A percentile compares a stretch with the other conserved stretches of the same genome.
Conservation (phyloP, 208 protist species). For the Polymyxa betae region DNA sequence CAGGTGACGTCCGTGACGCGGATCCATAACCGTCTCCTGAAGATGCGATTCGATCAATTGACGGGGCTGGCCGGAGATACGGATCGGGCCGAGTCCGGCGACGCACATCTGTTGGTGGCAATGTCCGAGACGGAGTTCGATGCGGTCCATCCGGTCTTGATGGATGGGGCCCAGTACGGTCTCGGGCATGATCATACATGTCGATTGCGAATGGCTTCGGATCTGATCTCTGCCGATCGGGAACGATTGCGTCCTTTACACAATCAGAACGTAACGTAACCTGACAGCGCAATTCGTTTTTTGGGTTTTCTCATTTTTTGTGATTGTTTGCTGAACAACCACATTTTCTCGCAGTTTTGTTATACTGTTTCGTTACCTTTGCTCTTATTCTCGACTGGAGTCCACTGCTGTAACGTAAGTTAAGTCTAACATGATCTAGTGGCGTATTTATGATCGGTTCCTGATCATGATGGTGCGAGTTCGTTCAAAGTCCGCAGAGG, state of each 20-base stretch:
- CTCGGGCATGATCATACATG: background rate
- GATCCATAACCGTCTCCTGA: conserved; percentile 69
- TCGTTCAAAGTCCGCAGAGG: no score
- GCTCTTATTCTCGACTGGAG: no score
- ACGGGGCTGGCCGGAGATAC: conserved; percentile 58
- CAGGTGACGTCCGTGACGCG: conserved; percentile 65
- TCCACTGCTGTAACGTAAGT: no score
- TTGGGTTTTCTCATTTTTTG: no score
- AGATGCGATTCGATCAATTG: conserved; percentile 69
- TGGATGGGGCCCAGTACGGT: background rate
- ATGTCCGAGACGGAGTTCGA: background rate
- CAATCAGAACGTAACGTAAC: no score
- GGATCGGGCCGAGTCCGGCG: conserved; percentile 43
- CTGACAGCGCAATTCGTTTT: no score
- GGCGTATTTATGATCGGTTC: no score
- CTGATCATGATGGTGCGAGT: no score
- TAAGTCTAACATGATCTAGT: no score
- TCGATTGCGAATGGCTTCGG: background rate
- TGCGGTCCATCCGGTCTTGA: background rate
- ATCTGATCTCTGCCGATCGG: background rate
- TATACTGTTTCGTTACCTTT: no score
- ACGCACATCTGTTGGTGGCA: background rate
- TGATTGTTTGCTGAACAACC: no score
- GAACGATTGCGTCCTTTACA: background rate
- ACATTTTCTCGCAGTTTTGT: no score